These are phyloP conservation scores for Quillaja saponaria DNA, from an alignment of 306 rosid species.

Conservation along the genomic window DNA sequence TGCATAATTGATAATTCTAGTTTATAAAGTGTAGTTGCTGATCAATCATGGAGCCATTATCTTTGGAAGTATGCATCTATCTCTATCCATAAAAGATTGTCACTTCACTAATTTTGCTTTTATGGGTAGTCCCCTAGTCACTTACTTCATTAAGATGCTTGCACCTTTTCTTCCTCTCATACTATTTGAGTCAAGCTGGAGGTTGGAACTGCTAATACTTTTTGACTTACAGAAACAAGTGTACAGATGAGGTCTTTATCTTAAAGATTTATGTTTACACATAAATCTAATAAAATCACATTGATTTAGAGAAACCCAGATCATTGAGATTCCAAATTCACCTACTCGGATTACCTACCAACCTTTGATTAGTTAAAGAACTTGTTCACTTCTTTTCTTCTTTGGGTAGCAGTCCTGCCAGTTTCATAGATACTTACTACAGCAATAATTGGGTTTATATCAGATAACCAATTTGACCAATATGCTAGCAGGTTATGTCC, in stretches of 20 bases:
- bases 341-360: too few relatives aligned
- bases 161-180: constrained; percentile 23
- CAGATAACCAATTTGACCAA: constrained; percentile 45
- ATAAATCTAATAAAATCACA: too few relatives aligned
- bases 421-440: constrained; percentile 34
- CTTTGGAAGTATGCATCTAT: constrained; percentile 29
- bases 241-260: too few relatives aligned
- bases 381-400: constrained; percentile 24
- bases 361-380: too few relatives aligned
- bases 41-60: constrained; percentile 16
- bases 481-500: constrained; percentile 35
- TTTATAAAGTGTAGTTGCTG: background rate
- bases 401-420: constrained; percentile 45
- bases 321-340: too few relatives aligned
- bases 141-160: constrained; percentile 31
- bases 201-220: constrained; percentile 31
- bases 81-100: constrained; percentile 27
- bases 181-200: constrained; percentile 34
- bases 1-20: too few relatives aligned
- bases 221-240: constrained; percentile 38
- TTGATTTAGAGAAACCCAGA: too few relatives aligned
- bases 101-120: constrained; percentile 27
- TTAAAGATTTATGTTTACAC: too few relatives aligned
- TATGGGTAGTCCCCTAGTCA: constrained; percentile 12
- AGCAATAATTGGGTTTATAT: constrained; percentile 35